Conservation (phyloP, 768 basidiomycete genomes). For the Suillus luteus region DNA sequence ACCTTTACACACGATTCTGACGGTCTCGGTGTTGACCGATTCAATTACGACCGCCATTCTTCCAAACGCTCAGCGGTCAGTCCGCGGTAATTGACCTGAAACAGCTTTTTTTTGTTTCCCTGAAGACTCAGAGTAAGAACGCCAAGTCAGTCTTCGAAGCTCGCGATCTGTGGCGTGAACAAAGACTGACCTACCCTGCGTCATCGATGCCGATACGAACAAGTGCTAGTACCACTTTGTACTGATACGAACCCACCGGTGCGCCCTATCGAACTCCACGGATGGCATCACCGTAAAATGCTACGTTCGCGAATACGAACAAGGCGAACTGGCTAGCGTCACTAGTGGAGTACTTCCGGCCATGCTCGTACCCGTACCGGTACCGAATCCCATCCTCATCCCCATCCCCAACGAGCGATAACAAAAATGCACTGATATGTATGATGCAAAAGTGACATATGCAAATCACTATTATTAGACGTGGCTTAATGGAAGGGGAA, state of each 20-base stretch:
- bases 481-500: too few relatives aligned
- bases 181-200: not conserved
- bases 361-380: not conserved
- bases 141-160: not conserved
- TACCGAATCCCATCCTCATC: not conserved
- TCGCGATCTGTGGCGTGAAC: not conserved
- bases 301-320: not conserved
- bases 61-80: not conserved
- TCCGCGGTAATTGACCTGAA: not conserved
- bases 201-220: not conserved
- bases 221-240: not conserved
- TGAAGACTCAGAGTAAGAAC: not conserved
- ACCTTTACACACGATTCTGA: not conserved
- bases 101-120: not conserved
- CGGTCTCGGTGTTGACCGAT: not conserved
- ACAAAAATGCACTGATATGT: not conserved
- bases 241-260: not conserved
- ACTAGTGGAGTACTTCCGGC: not conserved
- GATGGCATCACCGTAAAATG: not conserved
- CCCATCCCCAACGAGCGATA: too few relatives aligned
- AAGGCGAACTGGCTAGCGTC: not conserved
- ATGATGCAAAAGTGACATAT: not conserved
- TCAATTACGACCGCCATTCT: not conserved
- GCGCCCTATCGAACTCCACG: not conserved
- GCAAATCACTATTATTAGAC: not conserved